These are phyloP conservation scores for Trichophyton rubrum DNA, from an alignment of 2,329 filamentous ascomycete species.

Conservation along the genomic window DNA sequence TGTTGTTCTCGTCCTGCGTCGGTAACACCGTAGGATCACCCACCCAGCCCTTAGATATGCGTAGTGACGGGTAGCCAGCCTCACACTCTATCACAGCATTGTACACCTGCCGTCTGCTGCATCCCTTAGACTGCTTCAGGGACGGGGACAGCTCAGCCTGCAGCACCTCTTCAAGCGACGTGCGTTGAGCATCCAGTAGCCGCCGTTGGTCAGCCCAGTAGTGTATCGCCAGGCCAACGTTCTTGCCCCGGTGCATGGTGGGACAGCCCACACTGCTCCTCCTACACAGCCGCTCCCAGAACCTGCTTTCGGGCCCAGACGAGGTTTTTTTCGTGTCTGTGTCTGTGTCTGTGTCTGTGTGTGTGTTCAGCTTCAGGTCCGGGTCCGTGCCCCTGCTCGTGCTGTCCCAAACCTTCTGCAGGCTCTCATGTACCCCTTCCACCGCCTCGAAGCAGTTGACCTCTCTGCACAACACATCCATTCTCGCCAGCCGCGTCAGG, in stretches of 20 bases:
- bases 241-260: conserved; percentile 27
- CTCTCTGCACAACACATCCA: conserved; percentile 33
- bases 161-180: conserved; percentile 10
- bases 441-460: conserved; percentile 37
- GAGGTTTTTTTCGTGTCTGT: conserved; percentile 3
- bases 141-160: conserved; percentile 12
- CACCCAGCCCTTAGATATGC: conserved; percentile 33
- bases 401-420: conserved; percentile 31
- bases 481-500: conserved; percentile 32
- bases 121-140: conserved; percentile 12
- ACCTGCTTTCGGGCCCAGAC: conserved; percentile 18
- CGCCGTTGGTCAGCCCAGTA: conserved; percentile 32
- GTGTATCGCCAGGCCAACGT: conserved; percentile 30
- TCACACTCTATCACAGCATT: conserved; percentile 33
- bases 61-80: conserved; percentile 33
- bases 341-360: no score
- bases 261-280: conserved; percentile 30
- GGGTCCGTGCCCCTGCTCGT: no score
- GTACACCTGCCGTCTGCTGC: conserved; percentile 19
- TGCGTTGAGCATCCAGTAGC: conserved; percentile 22
- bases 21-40: not conserved
- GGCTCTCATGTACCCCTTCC: conserved; percentile 31
- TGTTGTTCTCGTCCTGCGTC: conserved; percentile 15
- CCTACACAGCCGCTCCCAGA: conserved; percentile 30
- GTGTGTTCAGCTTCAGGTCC: no score